Percentiles rank a stretch among this genome's conserved stretches.
phyloP scores from a whole-genome alignment of 768 basidiomycete genomes.

The Hericium erinaceus region DNA sequence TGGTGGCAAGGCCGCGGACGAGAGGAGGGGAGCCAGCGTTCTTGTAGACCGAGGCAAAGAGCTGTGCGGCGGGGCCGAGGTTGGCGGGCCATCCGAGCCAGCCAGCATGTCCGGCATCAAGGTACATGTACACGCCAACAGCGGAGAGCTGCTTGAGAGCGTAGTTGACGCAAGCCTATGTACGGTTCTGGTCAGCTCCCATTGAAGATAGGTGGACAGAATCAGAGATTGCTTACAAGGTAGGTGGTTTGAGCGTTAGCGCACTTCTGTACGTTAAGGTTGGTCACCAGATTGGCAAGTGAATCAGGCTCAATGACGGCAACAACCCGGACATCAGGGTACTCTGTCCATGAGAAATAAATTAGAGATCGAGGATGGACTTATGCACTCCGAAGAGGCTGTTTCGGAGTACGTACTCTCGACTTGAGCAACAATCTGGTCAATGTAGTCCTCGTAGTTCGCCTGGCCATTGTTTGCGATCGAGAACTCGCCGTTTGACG shows the following conservation, averaged over 20 bases:
- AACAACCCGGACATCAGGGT: conserved; percentile 52
- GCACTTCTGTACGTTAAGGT: conserved; percentile 51
- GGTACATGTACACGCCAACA: conserved; percentile 50
- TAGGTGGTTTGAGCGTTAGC: conserved; percentile 43
- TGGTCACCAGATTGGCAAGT: conserved; percentile 60
- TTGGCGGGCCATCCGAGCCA: conserved; percentile 67
- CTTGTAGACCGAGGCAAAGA: conserved; percentile 42
- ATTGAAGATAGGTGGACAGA: background rate
- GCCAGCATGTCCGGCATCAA: conserved; percentile 50
- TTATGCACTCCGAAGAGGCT: background rate
- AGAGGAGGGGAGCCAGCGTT: conserved; percentile 44
- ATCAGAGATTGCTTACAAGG: conserved; percentile 22
- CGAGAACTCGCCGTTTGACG: conserved; percentile 58
- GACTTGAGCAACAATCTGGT: conserved; percentile 50
- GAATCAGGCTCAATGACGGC: conserved; percentile 63
- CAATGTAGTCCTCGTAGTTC: conserved; percentile 53
- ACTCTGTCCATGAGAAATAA: conserved; percentile 21
- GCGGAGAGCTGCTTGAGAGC: conserved; percentile 46
- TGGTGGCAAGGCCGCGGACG: conserved; percentile 53
- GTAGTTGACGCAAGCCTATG: conserved; percentile 39
- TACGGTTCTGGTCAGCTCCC: background rate
- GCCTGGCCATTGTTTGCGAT: conserved; percentile 47
- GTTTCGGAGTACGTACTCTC: conserved; percentile 26
- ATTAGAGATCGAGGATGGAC: background rate
- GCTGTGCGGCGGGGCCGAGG: conserved; percentile 45